phyloP scores from a whole-genome alignment of 176 grass and related monocot genomes.

The Musa itinerans region DNA sequence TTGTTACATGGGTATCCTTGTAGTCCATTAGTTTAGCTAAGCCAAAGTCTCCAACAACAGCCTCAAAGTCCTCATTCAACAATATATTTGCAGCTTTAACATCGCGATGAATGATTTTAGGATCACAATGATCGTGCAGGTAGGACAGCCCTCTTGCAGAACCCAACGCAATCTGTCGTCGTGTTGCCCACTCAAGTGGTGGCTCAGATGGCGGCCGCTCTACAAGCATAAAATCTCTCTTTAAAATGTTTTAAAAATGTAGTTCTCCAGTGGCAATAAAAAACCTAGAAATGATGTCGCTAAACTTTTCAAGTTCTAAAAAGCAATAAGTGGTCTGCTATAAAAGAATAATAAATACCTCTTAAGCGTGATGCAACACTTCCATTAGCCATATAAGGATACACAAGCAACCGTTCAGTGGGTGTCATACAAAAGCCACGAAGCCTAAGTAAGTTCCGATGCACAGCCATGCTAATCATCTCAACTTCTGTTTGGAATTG shows the following conservation, averaged over 20 bases:
- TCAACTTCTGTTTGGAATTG: slow-evolving; percentile 15
- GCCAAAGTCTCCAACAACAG: slow-evolving; percentile 16
- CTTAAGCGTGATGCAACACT: slow-evolving; percentile 20
- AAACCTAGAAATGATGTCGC: not conserved
- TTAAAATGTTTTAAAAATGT: not conserved
- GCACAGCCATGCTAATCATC: slow-evolving; percentile 23
- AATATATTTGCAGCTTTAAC: slow-evolving; percentile 23
- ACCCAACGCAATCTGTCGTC: slow-evolving; percentile 11
- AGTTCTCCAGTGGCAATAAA: not conserved
- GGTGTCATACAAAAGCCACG: slow-evolving; percentile 18
- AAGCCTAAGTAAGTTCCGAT: slow-evolving; percentile 9
- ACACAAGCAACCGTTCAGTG: slow-evolving; percentile 17
- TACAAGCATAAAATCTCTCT: not conserved
- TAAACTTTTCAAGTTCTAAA: not conserved
- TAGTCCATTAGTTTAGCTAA: slow-evolving; percentile 19
- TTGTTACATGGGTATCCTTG: slow-evolving; percentile 16
- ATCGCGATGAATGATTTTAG: slow-evolving; percentile 16
- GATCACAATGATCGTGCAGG: slow-evolving; percentile 20
- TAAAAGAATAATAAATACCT: not conserved
- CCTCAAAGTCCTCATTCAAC: slow-evolving; percentile 14
- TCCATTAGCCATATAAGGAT: slow-evolving; percentile 20
- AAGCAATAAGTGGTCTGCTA: not conserved
- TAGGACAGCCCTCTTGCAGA: slow-evolving; percentile 12
- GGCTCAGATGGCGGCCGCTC: slow-evolving; percentile 13
- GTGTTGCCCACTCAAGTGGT: slow-evolving; percentile 10